Base-by-base conservation (phyloP, 139 green algal genomes). In the Micromonas pusilla region DNA sequence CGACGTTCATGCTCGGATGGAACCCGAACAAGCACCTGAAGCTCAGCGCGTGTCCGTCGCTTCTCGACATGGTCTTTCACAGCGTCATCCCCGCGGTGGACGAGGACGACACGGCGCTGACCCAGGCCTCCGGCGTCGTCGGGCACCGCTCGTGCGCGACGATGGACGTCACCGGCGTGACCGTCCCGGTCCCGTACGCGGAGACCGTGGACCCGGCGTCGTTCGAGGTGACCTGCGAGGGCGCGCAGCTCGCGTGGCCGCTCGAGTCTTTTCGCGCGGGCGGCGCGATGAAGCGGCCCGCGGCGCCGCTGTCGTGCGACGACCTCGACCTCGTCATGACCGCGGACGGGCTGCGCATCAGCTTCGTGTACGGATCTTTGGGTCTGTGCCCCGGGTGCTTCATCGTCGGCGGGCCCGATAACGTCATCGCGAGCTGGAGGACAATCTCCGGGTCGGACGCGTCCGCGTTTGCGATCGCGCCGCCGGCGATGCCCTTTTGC, bases 41-140 rank as follows among this genome's bases (percentile, higher is more conserved):
- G 25, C 38, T 75, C 1, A 37, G 6, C 23, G 68, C 68, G 68
- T 75, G 68, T 62, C 68, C 68, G 37, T 30, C 26, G 23, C 37
- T 75, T 13, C 19, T 75, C 6, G 68, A 75, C 37, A 39, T 75
- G n/a, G 36, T 62, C 16, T 75, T 75, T 33, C 52, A 26, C n/a
- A 63, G 34, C 21, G n/a, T 70, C 30, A 36, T 64, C 62, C 26
- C 62, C 62, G 26, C 6, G 5, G 62, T 36, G n/a, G 62, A 30
- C 62, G 62, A 20, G 5, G 26, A 5, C 20, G 68, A 63, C 33
- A n/a, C 26, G 31, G 23, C 68, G 23, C 13, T 19, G 1, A 34
- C 37, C 16, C 0, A 3, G 1, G 37, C 53, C 0, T 39, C 21
- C 30, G 68, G 68, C 5, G 68, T 75, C n/a, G 37, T 75, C 37